phyloP scores from a whole-genome alignment of 208 protist genomes.

The Crithidia bombi region DNA sequence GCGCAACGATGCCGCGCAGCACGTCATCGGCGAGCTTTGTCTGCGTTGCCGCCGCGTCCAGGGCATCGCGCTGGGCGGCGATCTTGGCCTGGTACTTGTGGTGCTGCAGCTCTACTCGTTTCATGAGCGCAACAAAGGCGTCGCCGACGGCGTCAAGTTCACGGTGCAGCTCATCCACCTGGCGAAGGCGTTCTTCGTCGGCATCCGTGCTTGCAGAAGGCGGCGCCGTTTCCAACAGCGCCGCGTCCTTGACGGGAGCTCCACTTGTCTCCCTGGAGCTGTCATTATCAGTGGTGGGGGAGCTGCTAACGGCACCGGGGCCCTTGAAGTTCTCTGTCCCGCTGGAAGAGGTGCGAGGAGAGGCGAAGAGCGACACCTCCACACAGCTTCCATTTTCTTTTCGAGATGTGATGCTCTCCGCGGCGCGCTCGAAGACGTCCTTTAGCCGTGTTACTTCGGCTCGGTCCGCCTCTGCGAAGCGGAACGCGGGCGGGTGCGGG shows the following conservation, averaged over 20 bases:
- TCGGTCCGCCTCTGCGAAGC: conserved; percentile 10
- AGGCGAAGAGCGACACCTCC: background rate
- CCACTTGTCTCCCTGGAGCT: too few species aligned
- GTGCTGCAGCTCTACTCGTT: conserved; percentile 41
- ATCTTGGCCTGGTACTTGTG: conserved; percentile 38
- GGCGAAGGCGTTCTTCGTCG: conserved; percentile 14
- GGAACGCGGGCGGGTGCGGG: conserved; percentile 28
- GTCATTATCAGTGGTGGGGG: too few species aligned
- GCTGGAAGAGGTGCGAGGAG: background rate
- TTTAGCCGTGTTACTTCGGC: conserved; percentile 17
- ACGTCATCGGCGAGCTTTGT: conserved; percentile 73
- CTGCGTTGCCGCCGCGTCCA: conserved; percentile 61
- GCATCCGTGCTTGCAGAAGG: background rate
- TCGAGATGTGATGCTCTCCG: conserved; percentile 27
- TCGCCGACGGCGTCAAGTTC: conserved; percentile 32
- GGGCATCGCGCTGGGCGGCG: conserved; percentile 44
- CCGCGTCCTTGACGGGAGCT: background rate
- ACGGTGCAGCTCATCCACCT: conserved; percentile 17
- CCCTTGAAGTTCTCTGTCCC: too few species aligned
- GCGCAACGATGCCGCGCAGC: conserved; percentile 40
- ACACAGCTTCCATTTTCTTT: background rate
- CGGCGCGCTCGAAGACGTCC: conserved; percentile 19
- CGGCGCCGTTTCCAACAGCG: background rate
- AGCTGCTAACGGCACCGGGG: too few species aligned
- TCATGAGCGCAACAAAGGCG: conserved; percentile 44